Conservation (phyloP, 2,329 filamentous ascomycete species). For the Trichophyton verrucosum region DNA sequence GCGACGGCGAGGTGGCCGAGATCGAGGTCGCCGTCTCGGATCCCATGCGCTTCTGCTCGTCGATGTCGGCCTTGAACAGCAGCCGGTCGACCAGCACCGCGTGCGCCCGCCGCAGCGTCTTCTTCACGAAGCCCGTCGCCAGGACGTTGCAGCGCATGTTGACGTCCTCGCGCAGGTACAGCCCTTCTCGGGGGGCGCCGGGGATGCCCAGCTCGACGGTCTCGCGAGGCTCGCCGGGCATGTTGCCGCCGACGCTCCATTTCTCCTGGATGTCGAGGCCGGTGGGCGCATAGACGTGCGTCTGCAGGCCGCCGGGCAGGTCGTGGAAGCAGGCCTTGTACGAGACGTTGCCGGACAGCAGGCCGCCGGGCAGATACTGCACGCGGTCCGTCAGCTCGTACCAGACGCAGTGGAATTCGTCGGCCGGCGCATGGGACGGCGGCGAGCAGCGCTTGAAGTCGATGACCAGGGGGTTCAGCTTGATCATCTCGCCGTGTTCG, state of each 20-base stretch:
- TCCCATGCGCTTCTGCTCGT: conserved; percentile 19
- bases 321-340: conserved; percentile 77
- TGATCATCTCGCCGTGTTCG: conserved; percentile 71
- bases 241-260: conserved; percentile 62
- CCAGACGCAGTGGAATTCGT: conserved; percentile 63
- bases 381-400: conserved; percentile 69
- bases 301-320: conserved; percentile 59
- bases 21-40: conserved; percentile 8
- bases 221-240: conserved; percentile 57
- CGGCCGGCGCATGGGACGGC: conserved; percentile 52
- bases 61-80: conserved; percentile 38
- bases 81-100: conserved; percentile 55
- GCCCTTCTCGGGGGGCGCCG: conserved; percentile 51
- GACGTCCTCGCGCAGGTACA: conserved; percentile 78
- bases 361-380: conserved; percentile 56
- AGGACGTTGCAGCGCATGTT: conserved; percentile 70
- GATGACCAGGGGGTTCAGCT: conserved; percentile 71
- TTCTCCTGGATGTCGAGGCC: conserved; percentile 66
- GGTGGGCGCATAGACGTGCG: conserved; percentile 71
- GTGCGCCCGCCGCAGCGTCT: conserved; percentile 67
- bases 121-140: conserved; percentile 65
- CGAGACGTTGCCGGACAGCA: conserved; percentile 53
- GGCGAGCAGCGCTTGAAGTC: conserved; percentile 56
- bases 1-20: background rate
- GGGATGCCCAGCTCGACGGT: conserved; percentile 52